Conservation (phyloP, 2,329 filamentous ascomycete species). For the Cordyceps tenuipes region DNA sequence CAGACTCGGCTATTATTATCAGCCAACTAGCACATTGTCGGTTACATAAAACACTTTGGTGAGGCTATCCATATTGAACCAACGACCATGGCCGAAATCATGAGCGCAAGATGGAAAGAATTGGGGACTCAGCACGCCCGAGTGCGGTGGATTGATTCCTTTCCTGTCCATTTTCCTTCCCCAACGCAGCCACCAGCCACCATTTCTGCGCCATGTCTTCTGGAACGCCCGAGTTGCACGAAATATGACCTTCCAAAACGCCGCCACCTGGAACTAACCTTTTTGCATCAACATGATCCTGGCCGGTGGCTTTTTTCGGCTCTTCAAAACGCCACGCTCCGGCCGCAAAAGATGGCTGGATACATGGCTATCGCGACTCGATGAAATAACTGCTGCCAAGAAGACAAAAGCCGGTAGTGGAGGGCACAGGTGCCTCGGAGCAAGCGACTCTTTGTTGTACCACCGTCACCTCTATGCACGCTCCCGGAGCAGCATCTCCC, state of each 20-base stretch:
- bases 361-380: not conserved
- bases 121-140: not conserved
- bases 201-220: not conserved
- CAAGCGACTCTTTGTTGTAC: not conserved
- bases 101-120: not conserved
- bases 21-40: not conserved
- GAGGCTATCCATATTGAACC: not conserved
- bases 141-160: not conserved
- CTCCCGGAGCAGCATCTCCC: not conserved
- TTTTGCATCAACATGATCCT: not conserved
- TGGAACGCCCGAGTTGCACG: not conserved
- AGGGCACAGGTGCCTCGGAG: not conserved
- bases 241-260: not conserved
- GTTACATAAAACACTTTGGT: not conserved
- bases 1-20: not conserved
- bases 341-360: not conserved
- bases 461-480: no score
- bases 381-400: not conserved
- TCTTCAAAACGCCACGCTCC: not conserved
- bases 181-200: slow-evolving; percentile 1
- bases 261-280: not conserved
- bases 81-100: not conserved
- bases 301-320: not conserved
- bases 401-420: not conserved
- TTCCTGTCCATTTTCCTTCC: not conserved